phyloP scores from a whole-genome alignment of 2,329 filamentous ascomycete species.

The Verruconis gallopava region DNA sequence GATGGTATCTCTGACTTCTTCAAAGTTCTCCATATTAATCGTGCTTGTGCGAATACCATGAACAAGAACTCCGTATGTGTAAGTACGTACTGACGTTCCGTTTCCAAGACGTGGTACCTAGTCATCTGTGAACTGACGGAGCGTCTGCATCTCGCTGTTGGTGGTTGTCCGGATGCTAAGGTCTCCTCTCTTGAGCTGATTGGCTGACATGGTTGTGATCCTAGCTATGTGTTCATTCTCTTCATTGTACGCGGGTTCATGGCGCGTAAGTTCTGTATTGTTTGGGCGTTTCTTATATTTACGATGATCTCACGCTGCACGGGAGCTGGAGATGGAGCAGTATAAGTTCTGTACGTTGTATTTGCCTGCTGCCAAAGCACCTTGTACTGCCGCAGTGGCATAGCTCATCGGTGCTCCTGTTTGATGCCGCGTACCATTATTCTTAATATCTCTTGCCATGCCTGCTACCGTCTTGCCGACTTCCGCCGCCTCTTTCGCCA shows the following conservation, averaged over 20 bases:
- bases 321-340: constrained; percentile 11
- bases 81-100: constrained; percentile 8
- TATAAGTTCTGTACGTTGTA: constrained; percentile 14
- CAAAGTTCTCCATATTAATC: constrained; percentile 13
- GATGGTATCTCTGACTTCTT: constrained; percentile 13
- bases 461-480: constrained; percentile 11
- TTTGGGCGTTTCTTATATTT: constrained; percentile 13
- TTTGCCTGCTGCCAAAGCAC: constrained; percentile 11
- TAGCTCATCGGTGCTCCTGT: constrained; percentile 10
- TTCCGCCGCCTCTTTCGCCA: constrained; percentile 12
- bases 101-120: not conserved
- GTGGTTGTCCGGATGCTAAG: constrained; percentile 10
- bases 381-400: constrained; percentile 11
- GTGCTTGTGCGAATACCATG: constrained; percentile 13
- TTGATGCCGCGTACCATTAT: constrained; percentile 10
- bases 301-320: constrained; percentile 14
- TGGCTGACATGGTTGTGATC: constrained; percentile 14
- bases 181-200: constrained; percentile 16
- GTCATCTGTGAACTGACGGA: too few species aligned
- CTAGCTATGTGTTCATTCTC: constrained; percentile 14
- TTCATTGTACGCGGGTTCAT: constrained; percentile 14
- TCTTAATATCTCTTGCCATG: constrained; percentile 12
- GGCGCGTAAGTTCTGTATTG: constrained; percentile 13
- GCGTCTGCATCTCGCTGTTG: too few species aligned
- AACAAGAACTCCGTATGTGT: constrained; percentile 12